Base-by-base conservation (phyloP, 2,329 filamentous ascomycete species). In the Pseudogymnoascus sp. region DNA sequence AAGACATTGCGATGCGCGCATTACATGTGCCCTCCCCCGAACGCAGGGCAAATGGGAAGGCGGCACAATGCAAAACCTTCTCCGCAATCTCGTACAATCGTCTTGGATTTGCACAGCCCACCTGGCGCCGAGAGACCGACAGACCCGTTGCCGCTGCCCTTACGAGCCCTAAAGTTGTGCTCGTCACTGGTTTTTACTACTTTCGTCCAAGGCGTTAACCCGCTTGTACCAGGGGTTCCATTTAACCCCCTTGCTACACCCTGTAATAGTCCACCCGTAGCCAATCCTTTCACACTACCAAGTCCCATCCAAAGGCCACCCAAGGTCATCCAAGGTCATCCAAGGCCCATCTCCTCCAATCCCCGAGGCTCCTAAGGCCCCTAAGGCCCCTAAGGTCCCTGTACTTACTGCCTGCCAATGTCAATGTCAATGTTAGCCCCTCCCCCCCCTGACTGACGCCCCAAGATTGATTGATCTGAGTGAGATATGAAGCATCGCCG, bases 391-490 rank as follows among this genome's bases (percentile, higher is more conserved):
- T 53, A 53, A 53, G 47, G 47, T 31, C 47, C 26, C n/a, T 53
- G 47, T 31, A 31, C 47, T n/a, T n/a, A n/a, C n/a, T n/a, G n/a
- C n/a, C n/a, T n/a, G n/a, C n/a, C n/a, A n/a, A n/a, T n/a, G n/a
- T n/a, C n/a, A n/a, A n/a, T 26, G 26, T n/a, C 26, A 28, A 53
- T 53, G 9, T 10, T 11, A 33, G 3, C 7, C 31, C 10, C 31
- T 1, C 26, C 47, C 47, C 47, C 47, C n/a, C n/a, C n/a, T n/a
- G n/a, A n/a, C n/a, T 53, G 47, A 53, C 47, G 47, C 47, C 47
- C 47, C 47, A 31, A 53, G 47, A 53, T 53, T 53, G 47, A 53
- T 53, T 53, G 44, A 53, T 53, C 44, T 53, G 44, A 8, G 44
- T 53, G 15, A 53, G 47, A 53, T 53, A 53, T 53, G 47, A 53